Evolutionary conservation across 768 basidiomycete genomes (phyloP).

Genomic region (Boletus sp.): DNA sequence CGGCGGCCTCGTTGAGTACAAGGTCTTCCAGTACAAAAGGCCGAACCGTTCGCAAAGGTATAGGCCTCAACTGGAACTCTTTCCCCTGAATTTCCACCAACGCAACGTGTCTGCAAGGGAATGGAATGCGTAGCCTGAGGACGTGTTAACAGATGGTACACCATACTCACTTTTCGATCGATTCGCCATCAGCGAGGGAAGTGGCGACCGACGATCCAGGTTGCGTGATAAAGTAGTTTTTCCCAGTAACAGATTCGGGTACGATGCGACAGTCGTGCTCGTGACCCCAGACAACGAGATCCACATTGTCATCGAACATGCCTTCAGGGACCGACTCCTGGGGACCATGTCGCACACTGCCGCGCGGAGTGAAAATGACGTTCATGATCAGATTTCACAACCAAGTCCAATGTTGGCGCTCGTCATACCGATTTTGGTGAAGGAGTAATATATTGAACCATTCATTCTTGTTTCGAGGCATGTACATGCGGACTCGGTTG

Average conservation of each 20-base stretch:
- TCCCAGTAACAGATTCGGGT: slow-evolving; percentile 88
- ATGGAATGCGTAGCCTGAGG: neutral
- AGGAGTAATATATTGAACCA: slow-evolving; percentile 95
- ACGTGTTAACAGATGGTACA: neutral
- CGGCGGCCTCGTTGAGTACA: slow-evolving; percentile 68
- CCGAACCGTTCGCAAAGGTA: slow-evolving; percentile 86
- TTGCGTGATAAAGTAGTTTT: slow-evolving; percentile 88
- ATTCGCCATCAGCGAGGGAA: slow-evolving; percentile 89
- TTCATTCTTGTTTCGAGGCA: slow-evolving; percentile 84
- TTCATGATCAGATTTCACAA: slow-evolving; percentile 10
- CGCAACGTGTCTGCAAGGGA: slow-evolving; percentile 73
- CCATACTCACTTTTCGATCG: slow-evolving; percentile 72
- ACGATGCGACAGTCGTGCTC: slow-evolving; percentile 95
- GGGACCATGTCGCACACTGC: slow-evolving; percentile 89
- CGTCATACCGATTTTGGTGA: slow-evolving; percentile 87
- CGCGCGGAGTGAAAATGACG: neutral
- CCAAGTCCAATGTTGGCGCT: neutral
- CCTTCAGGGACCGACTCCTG: slow-evolving; percentile 94
- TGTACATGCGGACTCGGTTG: slow-evolving; percentile 93
- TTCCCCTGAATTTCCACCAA: slow-evolving; percentile 85
- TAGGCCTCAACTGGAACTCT: slow-evolving; percentile 79
- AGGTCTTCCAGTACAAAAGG: slow-evolving; percentile 91
- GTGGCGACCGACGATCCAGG: slow-evolving; percentile 96
- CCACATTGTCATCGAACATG: slow-evolving; percentile 93
- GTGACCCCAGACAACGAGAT: slow-evolving; percentile 97